Evolutionary conservation across 176 grass and related monocot species (phyloP), one percentile per base, ranked within the genome.

Genomic region (Musa schizocarpa): DNA sequence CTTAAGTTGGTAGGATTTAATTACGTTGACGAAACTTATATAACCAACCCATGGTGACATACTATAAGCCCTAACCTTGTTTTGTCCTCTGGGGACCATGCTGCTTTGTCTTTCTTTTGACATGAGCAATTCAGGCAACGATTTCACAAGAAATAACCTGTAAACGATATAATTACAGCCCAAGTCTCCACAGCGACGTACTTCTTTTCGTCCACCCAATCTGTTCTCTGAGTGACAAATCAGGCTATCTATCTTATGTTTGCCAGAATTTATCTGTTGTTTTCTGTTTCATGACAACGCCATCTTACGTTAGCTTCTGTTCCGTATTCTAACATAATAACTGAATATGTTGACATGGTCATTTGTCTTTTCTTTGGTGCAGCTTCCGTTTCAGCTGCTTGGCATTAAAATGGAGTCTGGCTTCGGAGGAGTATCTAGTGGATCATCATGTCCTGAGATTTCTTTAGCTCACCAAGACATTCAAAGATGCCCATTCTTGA

Each of bases 381-480:
- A 69, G 67, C 34, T 50, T 50, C 14, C 50, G 11, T 53, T 74
- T 74, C 22, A 13, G 21, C 11, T 56, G 20, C 10, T 74, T 13
- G 6, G 51, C 53, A 3, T 66, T 80, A 24, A n/a, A 27, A 99
- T 99, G 95, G 88, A 99, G 78, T 63, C 86, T 63, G 50, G 84
- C 49, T 87, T 82, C 50, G 74, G 75, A 62, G 83, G 86, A 52
- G 71, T 78, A 68, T 71, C 76, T 54, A 68, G 61, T 67, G 82
- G 89, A 11, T 76, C 78, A 9, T 34, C 70, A 65, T 89, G 86
- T 82, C 77, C 69, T 12, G 80, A 94, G 16, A 82, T 89, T 29
- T 77, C 76, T 5, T 75, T 78, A 23, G 82, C 86, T 82, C 86
- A 87, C 16, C 68, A 91, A 63, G 90, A 84, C 26, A 94, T 99